A percentile compares a stretch with the other conserved stretches of the same genome.
Conservation (phyloP, 164 flowering plant genomes). For the Stephania cephalantha region DNA sequence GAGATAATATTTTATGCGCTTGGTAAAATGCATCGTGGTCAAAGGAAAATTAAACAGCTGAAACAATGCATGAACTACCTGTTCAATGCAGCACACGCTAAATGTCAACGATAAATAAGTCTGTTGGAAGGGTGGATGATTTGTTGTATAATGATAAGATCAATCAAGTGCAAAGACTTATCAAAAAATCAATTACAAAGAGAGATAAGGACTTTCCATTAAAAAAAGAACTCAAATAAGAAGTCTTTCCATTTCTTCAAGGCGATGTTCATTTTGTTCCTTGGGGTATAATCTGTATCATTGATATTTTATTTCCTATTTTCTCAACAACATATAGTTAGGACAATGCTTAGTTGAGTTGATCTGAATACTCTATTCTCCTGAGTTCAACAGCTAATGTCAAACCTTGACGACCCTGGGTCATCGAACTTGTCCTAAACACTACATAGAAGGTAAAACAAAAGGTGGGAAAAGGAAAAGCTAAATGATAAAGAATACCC, state of each 20-base stretch:
- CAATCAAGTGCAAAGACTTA: background rate
- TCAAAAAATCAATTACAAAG: no score
- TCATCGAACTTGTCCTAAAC: background rate
- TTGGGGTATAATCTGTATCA: no score
- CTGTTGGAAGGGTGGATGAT: background rate
- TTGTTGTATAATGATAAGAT: background rate
- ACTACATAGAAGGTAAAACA: background rate
- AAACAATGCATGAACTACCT: background rate
- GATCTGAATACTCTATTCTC: no score
- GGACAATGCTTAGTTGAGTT: no score
- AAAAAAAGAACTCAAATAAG: no score
- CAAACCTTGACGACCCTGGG: background rate
- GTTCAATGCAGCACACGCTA: background rate
- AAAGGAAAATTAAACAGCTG: background rate
- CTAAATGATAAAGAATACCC: constrained; percentile 24
- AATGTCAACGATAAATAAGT: background rate
- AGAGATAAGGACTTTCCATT: no score
- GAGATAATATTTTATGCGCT: background rate
- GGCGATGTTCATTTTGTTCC: no score
- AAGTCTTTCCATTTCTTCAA: no score
- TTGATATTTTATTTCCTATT: no score
- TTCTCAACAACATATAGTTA: no score
- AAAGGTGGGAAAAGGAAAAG: background rate
- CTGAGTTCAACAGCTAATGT: background rate
- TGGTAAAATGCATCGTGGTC: background rate